A percentile compares a stretch with the other conserved stretches of the same genome.
phyloP scores from a whole-genome alignment of 371 early-diverging fungal species.

The Mucor circinelloides region DNA sequence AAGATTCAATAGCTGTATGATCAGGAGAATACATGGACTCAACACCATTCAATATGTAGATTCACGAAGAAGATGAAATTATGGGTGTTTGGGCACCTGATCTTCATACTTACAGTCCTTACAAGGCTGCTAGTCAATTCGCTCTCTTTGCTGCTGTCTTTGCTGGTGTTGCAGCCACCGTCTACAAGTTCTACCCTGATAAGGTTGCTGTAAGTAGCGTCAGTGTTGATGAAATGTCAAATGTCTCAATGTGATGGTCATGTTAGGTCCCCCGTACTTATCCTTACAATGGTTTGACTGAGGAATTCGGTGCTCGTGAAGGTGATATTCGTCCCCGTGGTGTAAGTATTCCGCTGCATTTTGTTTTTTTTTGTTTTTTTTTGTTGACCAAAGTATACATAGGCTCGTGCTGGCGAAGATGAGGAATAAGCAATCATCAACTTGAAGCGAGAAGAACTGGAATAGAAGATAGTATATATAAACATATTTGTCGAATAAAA shows the following conservation, averaged over 20 bases:
- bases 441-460: background rate
- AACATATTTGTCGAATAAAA: background rate
- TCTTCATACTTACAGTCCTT: conserved; percentile 58
- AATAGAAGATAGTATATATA: background rate
- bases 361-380: background rate
- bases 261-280: conserved; percentile 47
- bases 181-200: conserved; percentile 50
- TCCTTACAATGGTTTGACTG: conserved; percentile 52
- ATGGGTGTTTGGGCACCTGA: conserved; percentile 69
- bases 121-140: conserved; percentile 56
- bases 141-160: conserved; percentile 40
- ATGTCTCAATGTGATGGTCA: background rate
- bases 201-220: conserved; percentile 41
- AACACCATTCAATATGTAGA: conserved; percentile 26
- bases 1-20: conserved; percentile 20
- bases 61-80: conserved; percentile 67
- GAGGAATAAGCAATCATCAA: background rate
- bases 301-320: conserved; percentile 51
- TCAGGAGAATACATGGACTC: background rate
- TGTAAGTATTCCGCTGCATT: conserved; percentile 30
- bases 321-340: conserved; percentile 47
- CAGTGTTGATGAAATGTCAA: background rate
- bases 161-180: conserved; percentile 47
- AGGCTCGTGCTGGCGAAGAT: conserved; percentile 30
- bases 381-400: background rate